Evolutionary conservation across 2,329 filamentous ascomycete species (phyloP).

Genomic region (Claviceps sp.): DNA sequence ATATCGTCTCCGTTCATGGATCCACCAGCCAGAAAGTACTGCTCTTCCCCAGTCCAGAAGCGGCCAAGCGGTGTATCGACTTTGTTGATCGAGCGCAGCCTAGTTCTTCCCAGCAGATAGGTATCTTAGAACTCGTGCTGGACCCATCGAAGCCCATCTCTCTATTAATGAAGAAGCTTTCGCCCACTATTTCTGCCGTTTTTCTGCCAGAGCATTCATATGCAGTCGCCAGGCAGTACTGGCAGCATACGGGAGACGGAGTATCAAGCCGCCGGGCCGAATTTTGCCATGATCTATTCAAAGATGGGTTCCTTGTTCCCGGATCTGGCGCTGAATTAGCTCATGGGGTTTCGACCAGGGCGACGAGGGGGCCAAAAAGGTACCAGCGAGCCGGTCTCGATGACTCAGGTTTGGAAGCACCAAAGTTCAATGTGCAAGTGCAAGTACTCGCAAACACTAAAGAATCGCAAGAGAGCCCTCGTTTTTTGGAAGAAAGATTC

Average conservation of each 20-base stretch:
- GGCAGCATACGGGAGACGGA: conserved; percentile 92
- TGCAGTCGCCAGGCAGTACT: conserved; percentile 76
- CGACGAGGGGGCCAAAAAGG: conserved; percentile 59
- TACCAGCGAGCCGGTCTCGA: conserved; percentile 49
- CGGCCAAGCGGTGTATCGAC: conserved; percentile 58
- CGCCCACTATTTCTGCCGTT: conserved; percentile 53
- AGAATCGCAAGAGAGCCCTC: conserved; percentile 51
- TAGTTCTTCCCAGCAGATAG: conserved; percentile 33
- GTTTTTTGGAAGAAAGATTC: conserved; percentile 88
- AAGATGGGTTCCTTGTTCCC: conserved; percentile 45
- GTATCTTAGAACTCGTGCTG: conserved; percentile 50
- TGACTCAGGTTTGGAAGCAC: conserved; percentile 11
- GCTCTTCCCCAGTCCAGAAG: conserved; percentile 62
- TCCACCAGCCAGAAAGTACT: conserved; percentile 54
- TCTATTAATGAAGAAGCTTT: conserved; percentile 38
- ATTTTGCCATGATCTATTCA: conserved; percentile 67
- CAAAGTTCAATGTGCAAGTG: conserved; percentile 6
- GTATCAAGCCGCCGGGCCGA: conserved; percentile 84
- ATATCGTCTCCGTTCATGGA: conserved; percentile 53
- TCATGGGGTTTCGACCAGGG: conserved; percentile 20
- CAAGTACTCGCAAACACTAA: conserved; percentile 12
- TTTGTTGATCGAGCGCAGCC: conserved; percentile 54
- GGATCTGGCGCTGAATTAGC: conserved; percentile 15
- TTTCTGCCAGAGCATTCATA: conserved; percentile 57
- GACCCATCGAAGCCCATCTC: conserved; percentile 38